These are phyloP conservation scores for Metschnikowia baotianmanensis DNA, from an alignment of 805 yeast species.

Conservation along the genomic window DNA sequence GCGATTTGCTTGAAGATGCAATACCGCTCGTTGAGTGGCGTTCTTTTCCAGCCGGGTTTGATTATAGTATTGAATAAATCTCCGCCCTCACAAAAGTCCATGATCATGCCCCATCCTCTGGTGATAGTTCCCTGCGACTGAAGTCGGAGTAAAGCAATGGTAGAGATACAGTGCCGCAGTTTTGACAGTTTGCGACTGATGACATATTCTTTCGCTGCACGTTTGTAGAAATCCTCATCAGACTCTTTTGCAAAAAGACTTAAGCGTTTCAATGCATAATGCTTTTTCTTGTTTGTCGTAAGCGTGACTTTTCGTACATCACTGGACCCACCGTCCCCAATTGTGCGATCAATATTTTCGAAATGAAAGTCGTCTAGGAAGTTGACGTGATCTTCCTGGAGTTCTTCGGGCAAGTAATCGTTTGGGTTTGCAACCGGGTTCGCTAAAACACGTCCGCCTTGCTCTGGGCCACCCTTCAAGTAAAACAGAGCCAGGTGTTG, in stretches of 20 bases:
- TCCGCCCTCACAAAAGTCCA: conserved; percentile 61
- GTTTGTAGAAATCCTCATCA: conserved; percentile 59
- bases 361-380: conserved; percentile 56
- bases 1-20: conserved; percentile 70
- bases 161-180: conserved; percentile 61
- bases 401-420: conserved; percentile 52
- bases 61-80: conserved; percentile 58
- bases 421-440: conserved; percentile 68
- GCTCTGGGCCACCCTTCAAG: conserved; percentile 34
- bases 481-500: conserved; percentile 26
- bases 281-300: conserved; percentile 38
- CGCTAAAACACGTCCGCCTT: conserved; percentile 49
- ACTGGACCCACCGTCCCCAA: conserved; percentile 76
- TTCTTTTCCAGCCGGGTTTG: conserved; percentile 58
- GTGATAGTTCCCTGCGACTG: conserved; percentile 53
- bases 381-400: conserved; percentile 46
- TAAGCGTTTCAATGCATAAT: conserved; percentile 67
- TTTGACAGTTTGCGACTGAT: conserved; percentile 53
- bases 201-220: conserved; percentile 63
- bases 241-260: conserved; percentile 58
- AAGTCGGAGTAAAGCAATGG: conserved; percentile 53
- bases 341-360: conserved; percentile 40
- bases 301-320: conserved; percentile 50
- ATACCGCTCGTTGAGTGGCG: conserved; percentile 50
- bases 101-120: conserved; percentile 74